Conservation (phyloP, 2,329 filamentous ascomycete genomes). For the Nigrospora oryzae region DNA sequence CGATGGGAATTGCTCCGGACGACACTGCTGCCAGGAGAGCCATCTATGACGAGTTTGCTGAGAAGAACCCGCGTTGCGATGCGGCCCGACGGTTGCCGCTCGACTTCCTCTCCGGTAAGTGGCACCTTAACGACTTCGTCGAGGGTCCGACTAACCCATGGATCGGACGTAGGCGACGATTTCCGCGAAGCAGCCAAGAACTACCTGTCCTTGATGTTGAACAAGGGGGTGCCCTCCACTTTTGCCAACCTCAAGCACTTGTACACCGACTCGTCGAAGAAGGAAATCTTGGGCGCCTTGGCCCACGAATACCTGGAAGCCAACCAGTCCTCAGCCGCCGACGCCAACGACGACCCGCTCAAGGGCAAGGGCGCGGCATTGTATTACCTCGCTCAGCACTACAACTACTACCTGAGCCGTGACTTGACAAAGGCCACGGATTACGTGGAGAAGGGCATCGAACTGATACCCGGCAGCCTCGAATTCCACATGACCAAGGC, state of each 20-base stretch:
- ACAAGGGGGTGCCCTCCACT: conserved; percentile 88
- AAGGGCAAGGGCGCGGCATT: conserved; percentile 71
- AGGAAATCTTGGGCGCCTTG: conserved; percentile 63
- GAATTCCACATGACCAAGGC: conserved; percentile 96
- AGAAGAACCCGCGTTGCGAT: conserved; percentile 76
- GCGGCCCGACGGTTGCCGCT: conserved; percentile 79
- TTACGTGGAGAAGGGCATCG: conserved; percentile 77
- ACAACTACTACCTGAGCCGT: conserved; percentile 85
- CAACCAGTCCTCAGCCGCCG: conserved; percentile 33
- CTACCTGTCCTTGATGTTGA: conserved; percentile 78
- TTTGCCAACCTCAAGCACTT: conserved; percentile 96
- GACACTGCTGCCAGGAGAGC: conserved; percentile 60
- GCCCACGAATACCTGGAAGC: conserved; percentile 70
- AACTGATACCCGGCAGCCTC: conserved; percentile 69
- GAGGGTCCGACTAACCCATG: background rate
- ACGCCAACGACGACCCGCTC: conserved; percentile 31
- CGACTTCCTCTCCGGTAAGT: conserved; percentile 71
- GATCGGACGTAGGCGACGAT: conserved; percentile 49
- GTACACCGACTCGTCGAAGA: conserved; percentile 72
- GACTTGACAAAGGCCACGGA: conserved; percentile 74
- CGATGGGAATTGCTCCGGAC: conserved; percentile 51
- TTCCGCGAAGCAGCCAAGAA: conserved; percentile 70
- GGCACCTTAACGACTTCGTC: background rate
- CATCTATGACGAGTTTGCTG: conserved; percentile 74
- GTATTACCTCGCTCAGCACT: conserved; percentile 94